Evolutionary conservation across 257 asterid genomes (phyloP).

Genomic region (Phtheirospermum japonicum): DNA sequence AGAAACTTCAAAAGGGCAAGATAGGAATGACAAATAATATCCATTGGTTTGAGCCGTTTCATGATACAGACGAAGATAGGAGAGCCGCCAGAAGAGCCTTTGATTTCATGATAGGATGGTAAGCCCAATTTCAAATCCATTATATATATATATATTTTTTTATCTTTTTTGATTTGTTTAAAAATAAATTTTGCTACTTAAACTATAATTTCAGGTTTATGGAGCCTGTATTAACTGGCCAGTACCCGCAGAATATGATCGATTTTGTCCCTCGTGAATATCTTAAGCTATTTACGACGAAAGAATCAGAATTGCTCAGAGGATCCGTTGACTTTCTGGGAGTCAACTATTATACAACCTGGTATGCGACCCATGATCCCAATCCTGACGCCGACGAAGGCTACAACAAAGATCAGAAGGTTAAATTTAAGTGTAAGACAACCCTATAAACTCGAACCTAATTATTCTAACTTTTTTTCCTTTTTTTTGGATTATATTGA

Average conservation of each 20-base stretch:
- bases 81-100: neutral
- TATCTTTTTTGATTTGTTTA: too few species aligned
- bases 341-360: conserved; percentile 31
- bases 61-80: neutral
- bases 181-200: too few species aligned
- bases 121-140: neutral
- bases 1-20: neutral
- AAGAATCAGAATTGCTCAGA: too few species aligned
- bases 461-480: too few species aligned
- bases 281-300: too few species aligned
- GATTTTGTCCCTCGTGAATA: too few species aligned
- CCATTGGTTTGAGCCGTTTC: neutral
- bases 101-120: neutral
- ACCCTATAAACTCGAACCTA: too few species aligned
- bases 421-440: neutral
- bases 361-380: conserved; percentile 19
- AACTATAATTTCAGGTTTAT: too few species aligned
- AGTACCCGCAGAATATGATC: too few species aligned
- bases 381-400: neutral
- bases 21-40: neutral
- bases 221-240: too few species aligned
- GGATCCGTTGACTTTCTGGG: conserved; percentile 12
- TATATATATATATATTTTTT: too few species aligned
- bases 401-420: conserved; percentile 6
- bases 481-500: too few species aligned